A percentile compares a stretch with the other conserved stretches of the same genome.
Conservation (phyloP, 768 basidiomycete genomes). For the Suillus weaverae region DNA sequence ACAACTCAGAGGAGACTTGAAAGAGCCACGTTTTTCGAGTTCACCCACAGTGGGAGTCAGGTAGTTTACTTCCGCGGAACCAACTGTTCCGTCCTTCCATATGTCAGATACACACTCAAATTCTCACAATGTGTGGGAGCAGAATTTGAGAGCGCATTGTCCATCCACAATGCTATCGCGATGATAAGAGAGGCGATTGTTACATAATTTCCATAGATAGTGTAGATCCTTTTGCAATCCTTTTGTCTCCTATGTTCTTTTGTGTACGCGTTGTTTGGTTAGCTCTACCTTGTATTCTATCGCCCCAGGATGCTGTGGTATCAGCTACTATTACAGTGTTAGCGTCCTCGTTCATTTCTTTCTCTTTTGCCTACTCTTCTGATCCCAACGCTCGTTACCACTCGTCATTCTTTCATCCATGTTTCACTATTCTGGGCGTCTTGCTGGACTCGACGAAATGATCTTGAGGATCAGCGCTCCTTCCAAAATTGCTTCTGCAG, state of each 20-base stretch:
- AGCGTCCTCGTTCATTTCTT: constrained; percentile 6
- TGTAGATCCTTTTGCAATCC: background rate
- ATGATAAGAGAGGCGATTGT: background rate
- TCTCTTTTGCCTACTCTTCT: constrained; percentile 6
- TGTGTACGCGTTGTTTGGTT: constrained; percentile 17
- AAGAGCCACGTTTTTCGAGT: background rate
- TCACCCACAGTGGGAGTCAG: background rate
- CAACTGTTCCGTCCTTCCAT: background rate
- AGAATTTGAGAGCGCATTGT: background rate
- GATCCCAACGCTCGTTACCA: constrained; percentile 14
- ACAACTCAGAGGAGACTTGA: constrained; percentile 6
- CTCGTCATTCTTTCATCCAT: constrained; percentile 20
- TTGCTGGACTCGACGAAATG: constrained; percentile 44
- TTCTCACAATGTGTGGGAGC: background rate
- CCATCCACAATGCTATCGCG: background rate
- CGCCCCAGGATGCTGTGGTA: background rate
- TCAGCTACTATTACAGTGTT: constrained; percentile 5
- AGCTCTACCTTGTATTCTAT: constrained; percentile 5
- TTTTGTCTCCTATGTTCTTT: constrained; percentile 9
- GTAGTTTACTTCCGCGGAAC: background rate
- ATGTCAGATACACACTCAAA: background rate
- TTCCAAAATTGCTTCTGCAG: constrained; percentile 29
- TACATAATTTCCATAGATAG: background rate
- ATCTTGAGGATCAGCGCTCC: constrained; percentile 35
- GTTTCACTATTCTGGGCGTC: constrained; percentile 41